Evolutionary conservation across 768 basidiomycete genomes (phyloP).

Genomic region (Favolaschia claudopus): DNA sequence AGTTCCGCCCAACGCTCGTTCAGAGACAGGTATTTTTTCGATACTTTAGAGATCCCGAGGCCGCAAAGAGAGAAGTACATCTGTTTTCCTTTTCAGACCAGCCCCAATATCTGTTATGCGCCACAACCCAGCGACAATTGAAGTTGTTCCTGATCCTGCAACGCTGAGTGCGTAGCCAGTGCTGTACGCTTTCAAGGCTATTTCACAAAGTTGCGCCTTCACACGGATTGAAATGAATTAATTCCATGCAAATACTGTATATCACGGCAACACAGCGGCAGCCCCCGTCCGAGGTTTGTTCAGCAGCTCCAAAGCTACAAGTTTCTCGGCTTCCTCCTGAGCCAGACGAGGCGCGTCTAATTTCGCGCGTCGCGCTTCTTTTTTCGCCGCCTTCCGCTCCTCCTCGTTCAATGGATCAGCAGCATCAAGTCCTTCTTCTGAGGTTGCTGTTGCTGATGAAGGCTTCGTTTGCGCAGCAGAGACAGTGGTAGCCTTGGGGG

Average conservation of each 20-base stretch:
- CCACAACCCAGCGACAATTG: too few relatives aligned
- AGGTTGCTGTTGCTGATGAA: not conserved
- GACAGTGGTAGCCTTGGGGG: not conserved
- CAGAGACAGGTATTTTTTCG: too few relatives aligned
- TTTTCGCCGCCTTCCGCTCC: slow-evolving; percentile 13
- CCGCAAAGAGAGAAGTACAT: too few relatives aligned
- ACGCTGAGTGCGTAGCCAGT: too few relatives aligned
- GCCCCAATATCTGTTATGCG: too few relatives aligned
- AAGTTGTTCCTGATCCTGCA: too few relatives aligned
- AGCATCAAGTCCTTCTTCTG: not conserved
- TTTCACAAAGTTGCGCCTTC: too few relatives aligned
- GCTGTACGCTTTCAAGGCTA: too few relatives aligned
- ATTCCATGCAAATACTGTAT: not conserved
- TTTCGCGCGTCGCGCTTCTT: slow-evolving; percentile 18
- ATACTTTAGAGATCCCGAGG: too few relatives aligned
- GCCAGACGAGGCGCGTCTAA: slow-evolving; percentile 22
- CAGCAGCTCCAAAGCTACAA: slow-evolving; percentile 17
- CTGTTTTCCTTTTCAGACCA: too few relatives aligned
- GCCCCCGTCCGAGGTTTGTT: slow-evolving; percentile 23
- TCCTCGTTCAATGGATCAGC: slow-evolving; percentile 4
- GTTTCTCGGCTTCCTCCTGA: slow-evolving; percentile 23
- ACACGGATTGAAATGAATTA: too few relatives aligned
- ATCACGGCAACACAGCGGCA: slow-evolving; percentile 22
- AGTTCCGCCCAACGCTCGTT: too few relatives aligned
- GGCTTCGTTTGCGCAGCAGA: not conserved